Conservation (phyloP, 176 grass and related monocot species). For the Chrysopogon serrulatus region DNA sequence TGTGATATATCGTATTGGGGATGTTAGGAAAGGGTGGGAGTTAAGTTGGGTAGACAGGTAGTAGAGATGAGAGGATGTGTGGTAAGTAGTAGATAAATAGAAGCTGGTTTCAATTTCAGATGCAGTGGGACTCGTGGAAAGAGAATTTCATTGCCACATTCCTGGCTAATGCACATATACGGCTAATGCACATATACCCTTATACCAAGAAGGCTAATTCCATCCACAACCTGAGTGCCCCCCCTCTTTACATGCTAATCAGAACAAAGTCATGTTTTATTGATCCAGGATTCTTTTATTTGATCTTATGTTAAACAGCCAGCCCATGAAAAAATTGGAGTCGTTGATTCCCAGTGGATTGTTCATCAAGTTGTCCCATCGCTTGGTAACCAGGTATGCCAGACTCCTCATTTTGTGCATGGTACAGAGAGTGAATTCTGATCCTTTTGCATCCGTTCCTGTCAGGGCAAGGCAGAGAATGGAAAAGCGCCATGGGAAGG, state of each 20-base stretch:
- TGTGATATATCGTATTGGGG: not conserved
- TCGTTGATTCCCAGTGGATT: slow-evolving; percentile 96
- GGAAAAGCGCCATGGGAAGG: slow-evolving; percentile 85
- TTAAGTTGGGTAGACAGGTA: not conserved
- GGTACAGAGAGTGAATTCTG: not conserved
- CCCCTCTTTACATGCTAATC: not conserved
- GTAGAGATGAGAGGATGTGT: not conserved
- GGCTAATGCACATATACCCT: not conserved
- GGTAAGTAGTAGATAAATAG: not conserved
- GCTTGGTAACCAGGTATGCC: slow-evolving; percentile 78
- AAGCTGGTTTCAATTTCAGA: not conserved
- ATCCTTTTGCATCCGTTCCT: slow-evolving; percentile 4
- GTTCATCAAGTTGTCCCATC: slow-evolving; percentile 81
- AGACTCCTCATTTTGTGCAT: not conserved
- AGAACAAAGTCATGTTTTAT: slow-evolving; percentile 5
- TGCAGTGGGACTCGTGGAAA: not conserved
- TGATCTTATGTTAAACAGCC: slow-evolving; percentile 53
- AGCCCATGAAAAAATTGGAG: slow-evolving; percentile 95
- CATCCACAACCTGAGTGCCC: not conserved
- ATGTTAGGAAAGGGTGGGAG: not conserved
- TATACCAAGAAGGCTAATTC: not conserved
- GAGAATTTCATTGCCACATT: not conserved
- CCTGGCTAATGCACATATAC: slow-evolving; percentile 3
- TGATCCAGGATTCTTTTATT: slow-evolving; percentile 14
- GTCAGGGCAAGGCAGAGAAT: slow-evolving; percentile 63